Base-by-base conservation (phyloP, 345 rosid species). In the Populus tremula region DNA sequence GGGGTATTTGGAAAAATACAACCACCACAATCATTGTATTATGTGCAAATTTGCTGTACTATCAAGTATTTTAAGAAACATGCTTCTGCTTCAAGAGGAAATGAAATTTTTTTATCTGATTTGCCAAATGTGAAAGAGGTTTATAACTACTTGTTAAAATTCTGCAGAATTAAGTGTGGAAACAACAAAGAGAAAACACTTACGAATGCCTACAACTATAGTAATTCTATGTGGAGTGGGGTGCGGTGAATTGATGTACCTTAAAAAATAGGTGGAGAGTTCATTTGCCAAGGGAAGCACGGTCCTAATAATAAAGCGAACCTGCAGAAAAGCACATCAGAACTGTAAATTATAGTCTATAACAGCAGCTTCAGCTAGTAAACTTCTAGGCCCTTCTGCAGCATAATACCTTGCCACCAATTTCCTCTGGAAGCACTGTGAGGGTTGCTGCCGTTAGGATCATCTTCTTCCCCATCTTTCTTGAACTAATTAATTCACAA, bases 391-490 rank as follows among this genome's bases (percentile, higher is more conserved):
- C 63, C 39, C 39, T 64, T 66, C 66, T 56, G 63, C 16, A 36
- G 49, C 21, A 47, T 67, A 53, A 23, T 87, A 87, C 98, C 98
- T 91, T 90, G 89, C 98, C 98, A 94, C 97, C 97, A 92, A 75
- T 94, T 90, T 83, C 97, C 98, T 87, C 97, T 88, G 2, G 93
- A 90, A 56, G 90, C 97, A 80, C 82, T 85, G 27, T 83, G 83
- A 8, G 94, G 82, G 78, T 87, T 87, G 70, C 85, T 92, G 69
- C 85, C 91, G 69, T 86, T 88, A 31, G 88, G 82, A 73, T 88
- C 94, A 78, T 86, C 86, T 75, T 85, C 93, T 76, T 53, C 90
- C 25, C 79, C 81, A 18, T 90, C 93, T 70, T 87, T 84, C 89
- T 91, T 92, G 70, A 82, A 81, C 93, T 91, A 66, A 59, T 49